Evolutionary conservation across 2,329 filamentous ascomycete species (phyloP).

Genomic region (Zymoseptoria pseudotritici): DNA sequence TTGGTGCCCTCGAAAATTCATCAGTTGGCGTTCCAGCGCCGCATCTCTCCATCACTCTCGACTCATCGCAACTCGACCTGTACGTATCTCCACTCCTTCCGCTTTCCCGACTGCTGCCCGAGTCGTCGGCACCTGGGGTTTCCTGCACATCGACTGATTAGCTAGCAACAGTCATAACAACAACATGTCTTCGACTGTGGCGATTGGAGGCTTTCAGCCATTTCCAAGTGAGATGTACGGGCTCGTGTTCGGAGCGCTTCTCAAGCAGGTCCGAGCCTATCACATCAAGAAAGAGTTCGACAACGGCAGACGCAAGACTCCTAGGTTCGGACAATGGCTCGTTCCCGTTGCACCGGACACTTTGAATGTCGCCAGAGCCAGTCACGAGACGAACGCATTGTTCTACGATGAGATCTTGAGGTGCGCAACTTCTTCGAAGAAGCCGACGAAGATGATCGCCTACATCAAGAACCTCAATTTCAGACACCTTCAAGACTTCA

Average conservation of each 20-base stretch:
- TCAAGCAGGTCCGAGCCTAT: not conserved
- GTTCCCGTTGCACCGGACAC: not conserved
- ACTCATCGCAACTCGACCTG: too few relatives aligned
- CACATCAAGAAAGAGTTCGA: not conserved
- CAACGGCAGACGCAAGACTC: conserved; percentile 1
- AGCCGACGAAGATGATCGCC: not conserved
- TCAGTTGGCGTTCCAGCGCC: too few relatives aligned
- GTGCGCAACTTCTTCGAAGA: not conserved
- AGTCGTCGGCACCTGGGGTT: too few relatives aligned
- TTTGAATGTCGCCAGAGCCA: not conserved
- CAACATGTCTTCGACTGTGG: too few relatives aligned
- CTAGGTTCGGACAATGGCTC: not conserved
- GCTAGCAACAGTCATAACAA: too few relatives aligned
- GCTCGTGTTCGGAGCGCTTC: too few relatives aligned
- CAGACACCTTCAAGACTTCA: not conserved
- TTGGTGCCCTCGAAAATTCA: too few relatives aligned
- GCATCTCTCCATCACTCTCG: too few relatives aligned
- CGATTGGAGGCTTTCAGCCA: not conserved
- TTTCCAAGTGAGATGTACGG: not conserved
- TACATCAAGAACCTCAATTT: not conserved
- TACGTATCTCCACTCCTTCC: too few relatives aligned
- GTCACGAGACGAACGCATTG: not conserved
- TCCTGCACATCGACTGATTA: too few relatives aligned
- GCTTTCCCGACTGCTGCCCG: too few relatives aligned
- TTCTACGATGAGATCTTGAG: not conserved